Conservation (phyloP, 179 eudicot species). For the Patellifolia procumbens region DNA sequence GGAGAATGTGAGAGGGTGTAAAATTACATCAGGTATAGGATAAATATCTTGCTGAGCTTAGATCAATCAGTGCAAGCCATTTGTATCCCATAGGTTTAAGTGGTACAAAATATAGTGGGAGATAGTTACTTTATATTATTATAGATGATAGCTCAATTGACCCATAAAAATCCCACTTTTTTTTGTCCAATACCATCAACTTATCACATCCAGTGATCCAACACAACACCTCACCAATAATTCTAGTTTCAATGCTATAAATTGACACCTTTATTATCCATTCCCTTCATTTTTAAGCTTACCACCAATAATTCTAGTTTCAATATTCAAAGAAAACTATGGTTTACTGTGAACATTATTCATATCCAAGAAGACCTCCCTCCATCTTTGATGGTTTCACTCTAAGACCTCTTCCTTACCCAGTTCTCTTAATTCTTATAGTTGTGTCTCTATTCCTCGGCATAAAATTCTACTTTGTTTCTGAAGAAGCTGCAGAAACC, state of each 20-base stretch:
- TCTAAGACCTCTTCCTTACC: conserved; percentile 66
- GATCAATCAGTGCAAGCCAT: too few species aligned
- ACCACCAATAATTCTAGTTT: too few species aligned
- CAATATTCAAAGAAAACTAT: conserved; percentile 2
- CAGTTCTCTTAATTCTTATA: conserved; percentile 54
- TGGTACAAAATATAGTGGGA: background rate
- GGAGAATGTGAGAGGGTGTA: too few species aligned
- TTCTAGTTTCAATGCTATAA: background rate
- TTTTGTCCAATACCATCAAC: conserved; percentile 1
- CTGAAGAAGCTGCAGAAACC: conserved; percentile 50
- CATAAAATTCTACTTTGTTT: conserved; percentile 51
- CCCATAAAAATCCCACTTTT: background rate
- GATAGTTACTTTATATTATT: background rate
- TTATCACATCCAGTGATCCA: background rate
- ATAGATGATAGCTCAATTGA: background rate
- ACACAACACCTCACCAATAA: background rate
- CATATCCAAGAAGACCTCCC: conserved; percentile 30
- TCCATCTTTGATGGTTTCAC: conserved; percentile 39
- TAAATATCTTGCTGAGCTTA: too few species aligned
- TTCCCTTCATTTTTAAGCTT: background rate
- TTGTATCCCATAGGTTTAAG: background rate
- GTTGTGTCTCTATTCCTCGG: conserved; percentile 57
- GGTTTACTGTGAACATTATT: conserved; percentile 22
- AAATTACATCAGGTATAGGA: too few species aligned
- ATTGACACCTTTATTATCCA: background rate